Conservation (phyloP, 371 early-diverging fungal species). For the Synchytrium microbalum region DNA sequence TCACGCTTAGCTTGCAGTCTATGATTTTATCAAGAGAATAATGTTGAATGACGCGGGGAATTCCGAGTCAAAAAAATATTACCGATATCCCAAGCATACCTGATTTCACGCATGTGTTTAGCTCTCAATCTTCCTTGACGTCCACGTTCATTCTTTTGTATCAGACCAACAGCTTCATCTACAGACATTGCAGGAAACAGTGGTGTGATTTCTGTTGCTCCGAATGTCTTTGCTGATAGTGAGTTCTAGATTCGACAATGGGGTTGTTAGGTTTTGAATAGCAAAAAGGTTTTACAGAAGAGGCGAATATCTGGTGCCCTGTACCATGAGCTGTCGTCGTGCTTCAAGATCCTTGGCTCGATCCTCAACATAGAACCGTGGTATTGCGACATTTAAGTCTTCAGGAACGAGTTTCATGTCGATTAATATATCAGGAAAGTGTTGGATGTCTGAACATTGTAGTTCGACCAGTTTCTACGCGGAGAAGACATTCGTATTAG, state of each 20-base stretch:
- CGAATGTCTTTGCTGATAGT: slow-evolving; percentile 31
- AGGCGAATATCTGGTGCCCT: background rate
- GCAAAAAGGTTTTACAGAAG: slow-evolving; percentile 1
- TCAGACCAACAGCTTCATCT: slow-evolving; percentile 36
- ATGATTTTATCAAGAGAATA: background rate
- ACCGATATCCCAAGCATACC: slow-evolving; percentile 18
- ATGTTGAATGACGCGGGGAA: background rate
- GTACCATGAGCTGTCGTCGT: slow-evolving; percentile 23
- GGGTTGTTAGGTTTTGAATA: slow-evolving; percentile 5
- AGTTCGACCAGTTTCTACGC: slow-evolving; percentile 41
- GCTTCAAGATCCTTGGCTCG: slow-evolving; percentile 20
- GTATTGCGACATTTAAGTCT: slow-evolving; percentile 35
- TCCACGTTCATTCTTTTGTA: slow-evolving; percentile 46
- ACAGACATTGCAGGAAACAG: slow-evolving; percentile 33
- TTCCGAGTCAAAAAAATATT: slow-evolving; percentile 1
- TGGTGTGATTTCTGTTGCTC: slow-evolving; percentile 23
- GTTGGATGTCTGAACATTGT: slow-evolving; percentile 35
- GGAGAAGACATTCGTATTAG: background rate
- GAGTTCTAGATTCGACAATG: slow-evolving; percentile 19
- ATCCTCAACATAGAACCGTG: slow-evolving; percentile 40
- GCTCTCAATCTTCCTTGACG: slow-evolving; percentile 46
- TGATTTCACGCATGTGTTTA: slow-evolving; percentile 51
- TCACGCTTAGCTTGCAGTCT: slow-evolving; percentile 44
- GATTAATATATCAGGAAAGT: slow-evolving; percentile 34
- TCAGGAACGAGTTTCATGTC: slow-evolving; percentile 46